These are phyloP conservation scores for Blastocladiella britannica DNA, from an alignment of 192 early-diverging fungal genomes.

Conservation along the genomic window DNA sequence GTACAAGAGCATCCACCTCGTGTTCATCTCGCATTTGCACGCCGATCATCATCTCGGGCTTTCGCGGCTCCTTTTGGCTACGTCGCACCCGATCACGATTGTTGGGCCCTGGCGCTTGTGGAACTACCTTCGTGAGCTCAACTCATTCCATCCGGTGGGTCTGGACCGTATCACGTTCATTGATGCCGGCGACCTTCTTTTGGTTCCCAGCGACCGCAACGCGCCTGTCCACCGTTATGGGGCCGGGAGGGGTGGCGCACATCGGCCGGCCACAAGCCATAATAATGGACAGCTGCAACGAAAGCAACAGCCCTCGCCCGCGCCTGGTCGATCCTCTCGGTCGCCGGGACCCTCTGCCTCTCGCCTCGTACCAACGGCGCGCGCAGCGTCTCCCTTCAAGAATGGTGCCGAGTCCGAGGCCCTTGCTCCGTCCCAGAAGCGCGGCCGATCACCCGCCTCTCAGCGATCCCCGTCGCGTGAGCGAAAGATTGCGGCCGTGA, in stretches of 20 bases:
- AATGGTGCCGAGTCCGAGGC: too few relatives aligned
- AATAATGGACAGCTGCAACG: slow-evolving; percentile 2
- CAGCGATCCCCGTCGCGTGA: too few relatives aligned
- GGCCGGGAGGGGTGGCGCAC: neutral
- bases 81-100: slow-evolving; percentile 35
- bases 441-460: too few relatives aligned
- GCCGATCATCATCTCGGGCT: slow-evolving; percentile 93
- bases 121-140: slow-evolving; percentile 20
- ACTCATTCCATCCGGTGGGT: slow-evolving; percentile 4
- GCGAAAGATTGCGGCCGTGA: too few relatives aligned
- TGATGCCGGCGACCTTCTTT: neutral
- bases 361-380: too few relatives aligned
- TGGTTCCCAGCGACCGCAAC: slow-evolving; percentile 5
- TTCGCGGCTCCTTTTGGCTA: slow-evolving; percentile 43
- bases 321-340: slow-evolving; percentile 39
- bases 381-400: too few relatives aligned
- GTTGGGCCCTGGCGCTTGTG: slow-evolving; percentile 22
- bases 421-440: too few relatives aligned
- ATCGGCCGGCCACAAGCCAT: slow-evolving; percentile 2
- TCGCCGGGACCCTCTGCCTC: slow-evolving; percentile 63
- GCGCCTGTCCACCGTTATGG: neutral
- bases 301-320: slow-evolving; percentile 19
- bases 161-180: slow-evolving; percentile 1
- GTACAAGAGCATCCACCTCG: slow-evolving; percentile 31
- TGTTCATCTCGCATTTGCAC: slow-evolving; percentile 92